phyloP scores from a whole-genome alignment of 2,329 filamentous ascomycete species.

The Neofusicoccum ribis region DNA sequence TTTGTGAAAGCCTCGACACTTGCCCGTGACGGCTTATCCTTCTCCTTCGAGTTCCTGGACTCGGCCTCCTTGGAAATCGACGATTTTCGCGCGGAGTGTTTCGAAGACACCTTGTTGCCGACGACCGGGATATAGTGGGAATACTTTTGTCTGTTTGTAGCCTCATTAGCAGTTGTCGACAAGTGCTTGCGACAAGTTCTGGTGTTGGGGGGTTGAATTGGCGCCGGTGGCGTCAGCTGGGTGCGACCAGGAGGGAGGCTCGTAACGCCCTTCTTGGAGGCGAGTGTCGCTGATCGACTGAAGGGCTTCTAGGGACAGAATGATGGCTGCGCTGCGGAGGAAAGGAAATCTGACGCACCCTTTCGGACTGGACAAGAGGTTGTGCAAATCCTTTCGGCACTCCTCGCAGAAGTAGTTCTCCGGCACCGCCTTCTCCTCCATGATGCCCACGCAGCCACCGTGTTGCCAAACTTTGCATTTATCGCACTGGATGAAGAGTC shows the following conservation, averaged over 20 bases:
- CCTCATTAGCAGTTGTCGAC: slow-evolving; percentile 11
- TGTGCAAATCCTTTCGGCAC: slow-evolving; percentile 89
- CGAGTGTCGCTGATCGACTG: not conserved
- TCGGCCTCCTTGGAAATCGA: slow-evolving; percentile 66
- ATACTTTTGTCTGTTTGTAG: slow-evolving; percentile 56
- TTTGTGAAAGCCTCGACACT: slow-evolving; percentile 68
- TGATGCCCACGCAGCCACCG: slow-evolving; percentile 94
- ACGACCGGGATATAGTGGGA: slow-evolving; percentile 64
- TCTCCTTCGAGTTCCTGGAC: slow-evolving; percentile 55
- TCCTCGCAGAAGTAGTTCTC: slow-evolving; percentile 98
- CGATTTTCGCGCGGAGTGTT: slow-evolving; percentile 58
- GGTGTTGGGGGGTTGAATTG: slow-evolving; percentile 4
- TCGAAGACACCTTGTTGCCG: slow-evolving; percentile 50
- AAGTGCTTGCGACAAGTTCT: not conserved
- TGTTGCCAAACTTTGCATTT: slow-evolving; percentile 98
- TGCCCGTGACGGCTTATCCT: slow-evolving; percentile 55
- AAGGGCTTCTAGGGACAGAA: not conserved
- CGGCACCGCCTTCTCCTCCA: slow-evolving; percentile 80
- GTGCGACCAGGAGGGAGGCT: not conserved
- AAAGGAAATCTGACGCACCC: slow-evolving; percentile 63
- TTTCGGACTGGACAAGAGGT: slow-evolving; percentile 74
- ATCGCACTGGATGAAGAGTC: slow-evolving; percentile 97
- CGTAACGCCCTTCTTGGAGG: not conserved
- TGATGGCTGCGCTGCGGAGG: not conserved
- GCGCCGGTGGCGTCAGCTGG: slow-evolving; percentile 19